A percentile compares a stretch with the other conserved stretches of the same genome.
These are phyloP conservation scores for Eremomyces bilateralis DNA, from an alignment of 495 filamentous ascomycete genomes.

Conservation along the genomic window DNA sequence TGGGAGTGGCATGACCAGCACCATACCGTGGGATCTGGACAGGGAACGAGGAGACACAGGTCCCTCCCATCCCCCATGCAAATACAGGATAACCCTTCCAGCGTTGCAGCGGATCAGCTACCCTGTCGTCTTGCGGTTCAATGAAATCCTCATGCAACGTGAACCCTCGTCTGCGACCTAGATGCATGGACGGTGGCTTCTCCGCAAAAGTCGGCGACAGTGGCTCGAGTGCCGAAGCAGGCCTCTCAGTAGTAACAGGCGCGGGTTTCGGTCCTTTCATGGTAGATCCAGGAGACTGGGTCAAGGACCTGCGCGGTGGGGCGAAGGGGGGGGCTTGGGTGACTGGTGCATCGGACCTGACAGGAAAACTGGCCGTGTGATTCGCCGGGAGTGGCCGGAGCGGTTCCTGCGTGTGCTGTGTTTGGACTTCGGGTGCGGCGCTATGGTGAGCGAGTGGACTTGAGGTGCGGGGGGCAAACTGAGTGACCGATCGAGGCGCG, in stretches of 20 bases:
- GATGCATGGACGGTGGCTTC: conserved; percentile 21
- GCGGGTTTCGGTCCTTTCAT: conserved; percentile 29
- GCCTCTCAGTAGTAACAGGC: conserved; percentile 29
- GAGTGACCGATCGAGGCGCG: conserved; percentile 25
- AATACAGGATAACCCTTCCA: conserved; percentile 83
- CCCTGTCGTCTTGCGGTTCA: conserved; percentile 56
- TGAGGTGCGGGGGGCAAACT: conserved; percentile 66
- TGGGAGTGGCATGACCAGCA: conserved; percentile 44
- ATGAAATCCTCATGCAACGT: conserved; percentile 21
- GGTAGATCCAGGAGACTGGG: conserved; percentile 52
- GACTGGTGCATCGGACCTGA: conserved; percentile 10
- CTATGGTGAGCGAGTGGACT: conserved; percentile 56
- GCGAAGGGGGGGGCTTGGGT: conserved; percentile 12
- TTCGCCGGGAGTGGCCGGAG: conserved; percentile 11
- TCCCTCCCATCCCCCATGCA: conserved; percentile 72
- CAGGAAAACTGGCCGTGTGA: conserved; percentile 19
- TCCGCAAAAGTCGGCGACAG: conserved; percentile 23
- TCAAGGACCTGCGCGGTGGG: conserved; percentile 56
- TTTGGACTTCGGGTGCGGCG: conserved; percentile 21
- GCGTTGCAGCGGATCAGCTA: conserved; percentile 54
- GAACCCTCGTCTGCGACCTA: conserved; percentile 17
- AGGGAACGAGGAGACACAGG: conserved; percentile 66
- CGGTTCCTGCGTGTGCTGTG: background rate
- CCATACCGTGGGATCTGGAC: conserved; percentile 72
- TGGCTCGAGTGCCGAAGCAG: conserved; percentile 43